These are phyloP conservation scores for Phialemoniopsis sp. DNA, from an alignment of 2,329 filamentous ascomycete species.

Conservation along the genomic window DNA sequence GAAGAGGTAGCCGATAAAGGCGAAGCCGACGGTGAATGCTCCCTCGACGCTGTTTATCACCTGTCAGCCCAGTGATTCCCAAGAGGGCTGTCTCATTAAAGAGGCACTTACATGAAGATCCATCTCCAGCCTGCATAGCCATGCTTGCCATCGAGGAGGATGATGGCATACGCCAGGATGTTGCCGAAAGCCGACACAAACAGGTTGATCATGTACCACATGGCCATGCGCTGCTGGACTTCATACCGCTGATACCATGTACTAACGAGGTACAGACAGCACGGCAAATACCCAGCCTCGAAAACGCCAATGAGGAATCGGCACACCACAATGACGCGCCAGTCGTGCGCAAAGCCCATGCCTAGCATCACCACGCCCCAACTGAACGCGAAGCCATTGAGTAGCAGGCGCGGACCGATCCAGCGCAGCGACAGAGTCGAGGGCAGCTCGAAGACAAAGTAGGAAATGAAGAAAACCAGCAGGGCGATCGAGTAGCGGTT, in stretches of 20 bases:
- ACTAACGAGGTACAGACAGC: conserved; percentile 53
- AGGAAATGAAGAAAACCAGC: conserved; percentile 62
- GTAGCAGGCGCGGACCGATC: conserved; percentile 55
- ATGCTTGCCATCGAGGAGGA: conserved; percentile 35
- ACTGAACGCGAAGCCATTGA: conserved; percentile 57
- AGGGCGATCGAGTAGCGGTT: conserved; percentile 55
- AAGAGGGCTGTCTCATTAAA: not conserved
- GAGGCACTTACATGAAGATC: conserved; percentile 31
- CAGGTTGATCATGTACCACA: conserved; percentile 22
- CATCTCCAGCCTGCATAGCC: conserved; percentile 43
- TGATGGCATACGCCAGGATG: conserved; percentile 17
- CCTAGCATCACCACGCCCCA: conserved; percentile 14
- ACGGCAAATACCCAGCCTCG: conserved; percentile 53
- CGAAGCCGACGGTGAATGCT: conserved; percentile 4
- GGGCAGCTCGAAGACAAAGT: conserved; percentile 56
- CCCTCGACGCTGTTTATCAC: conserved; percentile 4
- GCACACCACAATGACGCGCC: conserved; percentile 10
- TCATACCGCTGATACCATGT: conserved; percentile 66
- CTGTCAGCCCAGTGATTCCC: not conserved
- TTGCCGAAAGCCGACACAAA: conserved; percentile 20
- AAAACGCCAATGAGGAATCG: conserved; percentile 45
- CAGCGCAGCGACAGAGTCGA: conserved; percentile 62
- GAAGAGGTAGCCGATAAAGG: conserved; percentile 10
- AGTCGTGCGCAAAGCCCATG: conserved; percentile 10
- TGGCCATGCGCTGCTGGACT: conserved; percentile 51